These are phyloP conservation scores for Russula compacta DNA, from an alignment of 768 basidiomycete genomes.

Conservation along the genomic window DNA sequence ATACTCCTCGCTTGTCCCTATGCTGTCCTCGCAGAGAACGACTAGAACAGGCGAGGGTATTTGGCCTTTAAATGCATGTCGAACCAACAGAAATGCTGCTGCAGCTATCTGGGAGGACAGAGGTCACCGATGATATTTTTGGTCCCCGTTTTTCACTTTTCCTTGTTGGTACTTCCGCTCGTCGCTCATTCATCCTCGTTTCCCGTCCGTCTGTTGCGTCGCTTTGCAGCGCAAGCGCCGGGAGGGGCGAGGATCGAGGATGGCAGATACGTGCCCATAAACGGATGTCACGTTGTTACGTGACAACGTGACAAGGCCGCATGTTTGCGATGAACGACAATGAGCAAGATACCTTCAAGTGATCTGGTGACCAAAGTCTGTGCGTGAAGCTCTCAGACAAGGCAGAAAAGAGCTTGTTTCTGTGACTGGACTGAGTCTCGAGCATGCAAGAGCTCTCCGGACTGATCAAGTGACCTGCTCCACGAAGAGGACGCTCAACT, in stretches of 20 bases:
- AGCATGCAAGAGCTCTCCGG: conserved; percentile 10
- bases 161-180: background rate
- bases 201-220: background rate
- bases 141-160: background rate
- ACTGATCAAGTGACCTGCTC: conserved; percentile 4
- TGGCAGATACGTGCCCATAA: conserved; percentile 9
- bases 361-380: conserved; percentile 7
- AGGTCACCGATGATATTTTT: background rate
- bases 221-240: background rate
- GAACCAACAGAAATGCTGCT: background rate
- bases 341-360: conserved; percentile 16
- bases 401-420: conserved; percentile 1
- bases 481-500: conserved; percentile 4
- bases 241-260: no score
- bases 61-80: background rate
- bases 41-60: background rate
- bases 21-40: background rate
- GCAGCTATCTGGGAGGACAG: background rate
- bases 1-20: background rate
- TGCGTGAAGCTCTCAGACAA: conserved; percentile 8
- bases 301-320: conserved; percentile 15
- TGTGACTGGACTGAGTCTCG: conserved; percentile 14
- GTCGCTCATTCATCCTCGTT: conserved; percentile 4
- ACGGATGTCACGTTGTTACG: conserved; percentile 14
- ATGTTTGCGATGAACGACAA: conserved; percentile 13